Evolutionary conservation across 2,329 filamentous ascomycete species (phyloP), one percentile per base, ranked within the genome.

Genomic region (Pseudodiploospora longispora): DNA sequence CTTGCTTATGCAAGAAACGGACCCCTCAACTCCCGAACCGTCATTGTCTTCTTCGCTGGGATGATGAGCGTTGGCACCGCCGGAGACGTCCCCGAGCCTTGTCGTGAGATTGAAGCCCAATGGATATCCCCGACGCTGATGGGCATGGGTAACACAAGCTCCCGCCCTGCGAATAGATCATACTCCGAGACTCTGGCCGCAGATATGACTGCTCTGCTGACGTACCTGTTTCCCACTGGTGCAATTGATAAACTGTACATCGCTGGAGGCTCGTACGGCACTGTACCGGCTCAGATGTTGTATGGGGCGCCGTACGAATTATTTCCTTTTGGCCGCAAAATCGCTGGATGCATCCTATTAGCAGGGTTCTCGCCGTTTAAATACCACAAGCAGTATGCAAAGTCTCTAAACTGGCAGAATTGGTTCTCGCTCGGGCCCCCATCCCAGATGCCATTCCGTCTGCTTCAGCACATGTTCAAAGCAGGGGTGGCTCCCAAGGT

Each of bases 1-100:
- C 31, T 56, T 1, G 53, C 54, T 8, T 56, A 52, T 40, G 49
- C 54, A 8, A 41, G 47, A 46, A 56, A 54, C 30, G 53, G 54
- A 2, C 54, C 53, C 3, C 30, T 36, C 5, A 29, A 34, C 2
- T 47, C 51, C 2, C 50, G 47, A 6, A 52, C 43, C 29, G 33
- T 54, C 27, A 28, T 55, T 35, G 30, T 56, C 27, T 56, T 55
- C 45, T 56, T 54, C 35, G 44, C 43, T 3, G 51, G 54, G 29
- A 41, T 56, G 6, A 46, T 56, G 44, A 50, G 50, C 40, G 47
- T 54, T 6, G 54, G 54, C 2, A 47, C 32, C 6, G 52, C 54
- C 3, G 31, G 31, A 6, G 42, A 47, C 9, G 48, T 54, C 9
- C 52, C 52, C 7, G 39, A 27, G 27, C 44, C 50, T 1, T 48